These are phyloP conservation scores for Capsicum chinense DNA, from an alignment of 257 asterid genomes.

Conservation along the genomic window DNA sequence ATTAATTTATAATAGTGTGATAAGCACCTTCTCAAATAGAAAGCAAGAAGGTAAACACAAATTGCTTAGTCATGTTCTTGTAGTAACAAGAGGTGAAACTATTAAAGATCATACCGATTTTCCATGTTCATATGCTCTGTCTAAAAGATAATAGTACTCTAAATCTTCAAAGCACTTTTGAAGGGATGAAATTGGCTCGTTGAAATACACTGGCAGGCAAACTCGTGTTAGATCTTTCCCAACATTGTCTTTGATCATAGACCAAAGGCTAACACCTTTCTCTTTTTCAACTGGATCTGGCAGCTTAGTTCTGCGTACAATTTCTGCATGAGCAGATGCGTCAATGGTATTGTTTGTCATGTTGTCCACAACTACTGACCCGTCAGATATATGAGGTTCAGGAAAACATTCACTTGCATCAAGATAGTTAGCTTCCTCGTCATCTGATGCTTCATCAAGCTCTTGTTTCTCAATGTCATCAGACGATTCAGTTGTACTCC, in stretches of 20 bases:
- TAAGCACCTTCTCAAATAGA: conserved; percentile 1
- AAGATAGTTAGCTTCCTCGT: conserved; percentile 73
- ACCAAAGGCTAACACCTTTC: conserved; percentile 91
- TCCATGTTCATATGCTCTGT: conserved; percentile 87
- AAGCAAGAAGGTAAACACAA: neutral
- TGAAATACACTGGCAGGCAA: conserved; percentile 92
- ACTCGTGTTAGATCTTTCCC: conserved; percentile 92
- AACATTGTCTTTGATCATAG: conserved; percentile 94
- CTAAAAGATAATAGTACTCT: conserved; percentile 90
- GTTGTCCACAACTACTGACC: conserved; percentile 46
- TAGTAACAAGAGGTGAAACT: conserved; percentile 23
- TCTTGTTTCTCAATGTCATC: conserved; percentile 94
- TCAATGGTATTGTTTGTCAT: conserved; percentile 44
- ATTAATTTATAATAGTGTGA: neutral
- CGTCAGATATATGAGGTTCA: conserved; percentile 45
- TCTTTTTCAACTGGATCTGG: conserved; percentile 97
- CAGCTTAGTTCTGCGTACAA: conserved; percentile 74
- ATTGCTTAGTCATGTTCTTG: neutral
- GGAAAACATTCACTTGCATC: conserved; percentile 72
- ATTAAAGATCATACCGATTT: conserved; percentile 64
- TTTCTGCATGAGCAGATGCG: conserved; percentile 39
- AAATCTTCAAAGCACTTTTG: conserved; percentile 92
- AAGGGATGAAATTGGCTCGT: conserved; percentile 88
- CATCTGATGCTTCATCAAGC: conserved; percentile 86
- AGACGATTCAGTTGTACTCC: conserved; percentile 97